Conservation (phyloP, 2,329 filamentous ascomycete genomes). For the Aspergillus ibericus region DNA sequence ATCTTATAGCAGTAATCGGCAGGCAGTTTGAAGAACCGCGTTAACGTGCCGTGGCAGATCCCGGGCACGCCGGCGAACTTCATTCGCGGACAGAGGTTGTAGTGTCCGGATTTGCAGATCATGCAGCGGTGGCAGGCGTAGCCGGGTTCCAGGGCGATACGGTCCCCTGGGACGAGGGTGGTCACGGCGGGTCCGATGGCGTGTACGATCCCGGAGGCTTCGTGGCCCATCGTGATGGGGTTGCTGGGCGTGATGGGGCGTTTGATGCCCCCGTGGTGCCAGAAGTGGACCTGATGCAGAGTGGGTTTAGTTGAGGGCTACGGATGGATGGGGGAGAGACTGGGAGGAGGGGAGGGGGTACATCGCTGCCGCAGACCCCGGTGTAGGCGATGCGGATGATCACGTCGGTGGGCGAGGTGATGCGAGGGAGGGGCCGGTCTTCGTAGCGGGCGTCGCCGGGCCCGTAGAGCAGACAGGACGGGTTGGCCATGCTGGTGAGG, state of each 20-base stretch:
- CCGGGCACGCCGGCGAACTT: conserved; percentile 45
- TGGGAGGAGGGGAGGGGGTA: conserved; percentile 9
- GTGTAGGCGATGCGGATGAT: conserved; percentile 46
- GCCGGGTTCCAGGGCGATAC: conserved; percentile 38
- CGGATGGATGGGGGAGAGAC: neutral
- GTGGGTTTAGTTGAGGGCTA: neutral
- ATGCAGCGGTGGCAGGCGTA: conserved; percentile 37
- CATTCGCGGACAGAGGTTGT: conserved; percentile 45
- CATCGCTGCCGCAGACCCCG: conserved; percentile 47
- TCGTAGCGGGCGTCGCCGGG: conserved; percentile 40
- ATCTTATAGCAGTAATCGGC: conserved; percentile 43
- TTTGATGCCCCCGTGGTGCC: conserved; percentile 38
- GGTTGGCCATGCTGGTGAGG: conserved; percentile 28
- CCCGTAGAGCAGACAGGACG: conserved; percentile 45
- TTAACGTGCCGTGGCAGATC: conserved; percentile 39
- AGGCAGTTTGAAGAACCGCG: conserved; percentile 38
- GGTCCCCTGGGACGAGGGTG: conserved; percentile 29
- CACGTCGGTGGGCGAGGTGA: conserved; percentile 41
- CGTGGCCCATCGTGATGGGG: conserved; percentile 38
- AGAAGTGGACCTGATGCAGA: conserved; percentile 45
- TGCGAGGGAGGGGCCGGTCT: conserved; percentile 38
- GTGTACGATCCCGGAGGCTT: conserved; percentile 32
- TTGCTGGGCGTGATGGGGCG: conserved; percentile 24
- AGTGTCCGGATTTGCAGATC: conserved; percentile 39
- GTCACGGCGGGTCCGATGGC: conserved; percentile 27